Evolutionary conservation across 257 asterid species (phyloP).

Genomic region (Avicennia marina): DNA sequence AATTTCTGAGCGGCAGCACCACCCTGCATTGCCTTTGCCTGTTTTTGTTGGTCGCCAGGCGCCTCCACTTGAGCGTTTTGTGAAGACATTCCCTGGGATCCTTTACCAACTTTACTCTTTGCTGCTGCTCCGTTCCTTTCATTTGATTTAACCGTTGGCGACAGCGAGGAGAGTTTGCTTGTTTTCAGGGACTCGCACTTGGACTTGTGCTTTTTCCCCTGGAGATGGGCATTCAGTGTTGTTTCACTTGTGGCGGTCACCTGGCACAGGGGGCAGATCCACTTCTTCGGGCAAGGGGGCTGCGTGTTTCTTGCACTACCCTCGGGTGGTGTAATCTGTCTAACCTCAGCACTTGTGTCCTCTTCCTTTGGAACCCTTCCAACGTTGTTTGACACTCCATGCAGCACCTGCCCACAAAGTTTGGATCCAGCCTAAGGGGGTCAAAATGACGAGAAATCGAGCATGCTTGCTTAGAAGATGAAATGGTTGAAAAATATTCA

Average conservation of each 20-base stretch:
- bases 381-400: neutral
- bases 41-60: neutral
- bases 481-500: too few relatives aligned
- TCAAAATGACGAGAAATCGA: neutral
- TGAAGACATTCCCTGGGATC: too few relatives aligned
- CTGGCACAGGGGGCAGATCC: conserved; percentile 35
- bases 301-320: neutral
- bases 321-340: conserved; percentile 11
- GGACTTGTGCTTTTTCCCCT: conserved; percentile 32
- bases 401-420: conserved; percentile 20
- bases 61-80: too few relatives aligned
- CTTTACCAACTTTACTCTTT: too few relatives aligned
- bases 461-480: neutral
- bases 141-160: too few relatives aligned
- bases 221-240: conserved; percentile 24
- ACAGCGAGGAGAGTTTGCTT: conserved; percentile 16
- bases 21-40: neutral
- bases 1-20: neutral
- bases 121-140: too few relatives aligned
- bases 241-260: conserved; percentile 20
- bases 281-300: conserved; percentile 1
- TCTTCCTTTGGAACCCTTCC: neutral
- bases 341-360: conserved; percentile 8
- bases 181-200: conserved; percentile 20
- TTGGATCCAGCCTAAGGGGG: too few relatives aligned